Evolutionary conservation across 306 rosid species (phyloP).

Genomic region (Quercus gilva): DNA sequence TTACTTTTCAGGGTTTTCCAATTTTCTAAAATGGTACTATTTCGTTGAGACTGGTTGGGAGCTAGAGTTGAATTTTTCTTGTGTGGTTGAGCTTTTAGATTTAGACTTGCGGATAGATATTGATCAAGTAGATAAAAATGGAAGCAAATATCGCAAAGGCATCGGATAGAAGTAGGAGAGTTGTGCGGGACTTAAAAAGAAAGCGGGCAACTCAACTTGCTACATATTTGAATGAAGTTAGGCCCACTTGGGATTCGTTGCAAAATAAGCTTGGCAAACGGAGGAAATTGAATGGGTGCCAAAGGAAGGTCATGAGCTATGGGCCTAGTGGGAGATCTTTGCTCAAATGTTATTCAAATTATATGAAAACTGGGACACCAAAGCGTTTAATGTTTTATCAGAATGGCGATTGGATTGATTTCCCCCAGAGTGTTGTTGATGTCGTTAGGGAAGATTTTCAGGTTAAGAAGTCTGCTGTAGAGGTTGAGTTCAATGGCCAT

Average conservation of each 20-base stretch:
- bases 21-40: constrained; percentile 34
- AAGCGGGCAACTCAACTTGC: constrained; percentile 46
- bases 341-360: constrained; percentile 52
- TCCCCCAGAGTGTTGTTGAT: constrained; percentile 57
- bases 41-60: constrained; percentile 30
- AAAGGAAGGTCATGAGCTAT: constrained; percentile 23
- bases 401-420: constrained; percentile 70
- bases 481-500: constrained; percentile 57
- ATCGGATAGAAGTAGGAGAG: constrained; percentile 54
- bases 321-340: constrained; percentile 40
- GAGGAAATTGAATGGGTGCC: constrained; percentile 40
- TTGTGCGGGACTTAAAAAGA: constrained; percentile 41
- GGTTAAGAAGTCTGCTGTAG: constrained; percentile 58
- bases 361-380: constrained; percentile 64
- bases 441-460: constrained; percentile 57
- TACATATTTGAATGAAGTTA: constrained; percentile 36
- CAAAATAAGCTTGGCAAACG: constrained; percentile 37
- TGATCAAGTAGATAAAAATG: constrained; percentile 56
- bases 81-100: constrained; percentile 43
- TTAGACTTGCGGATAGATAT: constrained; percentile 47
- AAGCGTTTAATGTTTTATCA: constrained; percentile 69
- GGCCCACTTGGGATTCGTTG: constrained; percentile 17
- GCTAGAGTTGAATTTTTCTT: constrained; percentile 32
- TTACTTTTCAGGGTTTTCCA: constrained; percentile 44
- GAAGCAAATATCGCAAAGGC: constrained; percentile 54